These are phyloP conservation scores for Leersia perrieri DNA, from an alignment of 176 grass and related monocot genomes.

Conservation along the genomic window DNA sequence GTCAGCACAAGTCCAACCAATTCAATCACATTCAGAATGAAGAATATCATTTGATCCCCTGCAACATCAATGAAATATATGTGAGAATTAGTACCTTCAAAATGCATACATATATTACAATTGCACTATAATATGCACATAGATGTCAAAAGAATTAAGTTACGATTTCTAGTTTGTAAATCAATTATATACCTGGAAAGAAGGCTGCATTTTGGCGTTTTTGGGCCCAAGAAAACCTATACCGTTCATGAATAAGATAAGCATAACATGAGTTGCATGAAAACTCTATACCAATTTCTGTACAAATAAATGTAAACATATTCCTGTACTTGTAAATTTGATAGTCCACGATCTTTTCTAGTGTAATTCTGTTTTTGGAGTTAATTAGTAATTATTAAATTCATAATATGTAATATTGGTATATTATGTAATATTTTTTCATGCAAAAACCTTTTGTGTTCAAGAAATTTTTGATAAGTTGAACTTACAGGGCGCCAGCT, in stretches of 20 bases:
- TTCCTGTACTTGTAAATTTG: background rate
- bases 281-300: background rate
- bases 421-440: background rate
- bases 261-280: background rate
- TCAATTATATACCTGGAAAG: conserved; percentile 42
- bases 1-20: conserved; percentile 28
- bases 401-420: background rate
- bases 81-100: background rate
- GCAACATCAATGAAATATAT: background rate
- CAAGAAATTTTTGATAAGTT: background rate
- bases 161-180: background rate
- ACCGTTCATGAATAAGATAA: conserved; percentile 1
- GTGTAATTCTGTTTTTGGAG: background rate
- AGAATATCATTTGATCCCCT: conserved; percentile 51
- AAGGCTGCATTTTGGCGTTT: conserved; percentile 49
- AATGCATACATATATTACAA: background rate
- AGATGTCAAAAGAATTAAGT: too few species aligned
- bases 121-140: background rate
- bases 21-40: conserved; percentile 35
- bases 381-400: background rate
- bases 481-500: conserved; percentile 68
- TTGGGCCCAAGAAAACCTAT: conserved; percentile 71
- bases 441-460: background rate
- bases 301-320: background rate
- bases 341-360: background rate